Evolutionary conservation across 441 rosid genomes (phyloP).

Genomic region (Pelargonium fulgidum): DNA sequence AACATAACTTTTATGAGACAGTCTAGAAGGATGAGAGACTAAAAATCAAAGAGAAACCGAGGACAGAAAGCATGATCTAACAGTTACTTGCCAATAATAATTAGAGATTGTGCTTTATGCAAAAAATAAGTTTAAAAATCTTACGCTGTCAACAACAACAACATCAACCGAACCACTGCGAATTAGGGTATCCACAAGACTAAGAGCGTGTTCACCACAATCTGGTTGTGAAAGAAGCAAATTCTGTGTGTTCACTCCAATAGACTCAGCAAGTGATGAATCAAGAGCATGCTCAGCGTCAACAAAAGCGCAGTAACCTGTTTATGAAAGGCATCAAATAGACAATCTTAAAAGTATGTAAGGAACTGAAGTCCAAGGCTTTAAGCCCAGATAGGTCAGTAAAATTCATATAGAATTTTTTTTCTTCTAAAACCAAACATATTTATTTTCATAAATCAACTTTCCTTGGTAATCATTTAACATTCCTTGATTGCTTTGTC

Average conservation of each 20-base stretch:
- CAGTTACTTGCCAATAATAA: too few species aligned
- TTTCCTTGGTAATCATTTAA: too few species aligned
- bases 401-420: too few species aligned
- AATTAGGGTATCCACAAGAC: slow-evolving; percentile 86
- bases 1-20: too few species aligned
- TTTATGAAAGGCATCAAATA: slow-evolving; percentile 18
- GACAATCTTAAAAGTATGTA: not conserved
- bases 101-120: too few species aligned
- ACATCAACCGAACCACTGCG: slow-evolving; percentile 96
- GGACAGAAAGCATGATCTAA: not conserved
- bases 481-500: too few species aligned
- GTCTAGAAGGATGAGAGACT: too few species aligned
- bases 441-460: too few species aligned
- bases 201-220: slow-evolving; percentile 92
- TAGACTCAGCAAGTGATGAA: slow-evolving; percentile 65
- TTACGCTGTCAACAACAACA: slow-evolving; percentile 92
- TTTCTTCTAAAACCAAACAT: too few species aligned
- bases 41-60: too few species aligned
- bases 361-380: slow-evolving; percentile 7
- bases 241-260: slow-evolving; percentile 83
- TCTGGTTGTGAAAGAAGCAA: slow-evolving; percentile 95
- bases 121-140: slow-evolving; percentile 24
- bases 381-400: not conserved
- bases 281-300: slow-evolving; percentile 99
- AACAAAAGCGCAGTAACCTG: slow-evolving; percentile 85